Conservation (phyloP, 192 early-diverging fungal genomes). For the Dissophora globulifera region DNA sequence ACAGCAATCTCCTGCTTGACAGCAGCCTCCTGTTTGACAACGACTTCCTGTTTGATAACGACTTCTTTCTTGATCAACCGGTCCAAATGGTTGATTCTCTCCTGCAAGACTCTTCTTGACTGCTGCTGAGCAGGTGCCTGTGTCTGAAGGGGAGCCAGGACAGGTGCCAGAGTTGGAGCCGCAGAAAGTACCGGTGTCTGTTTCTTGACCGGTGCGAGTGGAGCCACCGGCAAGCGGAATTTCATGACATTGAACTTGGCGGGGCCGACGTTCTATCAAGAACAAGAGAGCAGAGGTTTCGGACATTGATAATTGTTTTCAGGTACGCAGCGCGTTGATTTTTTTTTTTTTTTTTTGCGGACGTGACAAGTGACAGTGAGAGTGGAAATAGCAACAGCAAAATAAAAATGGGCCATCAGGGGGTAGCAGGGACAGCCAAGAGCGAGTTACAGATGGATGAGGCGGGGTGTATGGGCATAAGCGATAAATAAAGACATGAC, state of each 20-base stretch:
- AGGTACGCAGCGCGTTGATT: background rate
- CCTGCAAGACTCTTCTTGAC: slow-evolving; percentile 6
- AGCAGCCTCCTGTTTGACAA: slow-evolving; percentile 10
- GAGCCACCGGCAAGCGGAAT: background rate
- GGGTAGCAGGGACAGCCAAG: no score
- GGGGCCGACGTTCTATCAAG: background rate
- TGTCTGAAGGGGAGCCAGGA: background rate
- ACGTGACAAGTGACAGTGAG: slow-evolving; percentile 9
- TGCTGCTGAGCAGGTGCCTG: slow-evolving; percentile 5
- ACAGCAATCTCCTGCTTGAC: background rate
- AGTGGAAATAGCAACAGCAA: background rate
- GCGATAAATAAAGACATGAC: no score
- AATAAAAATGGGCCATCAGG: background rate
- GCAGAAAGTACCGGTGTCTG: background rate
- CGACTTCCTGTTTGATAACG: background rate
- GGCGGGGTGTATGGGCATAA: background rate
- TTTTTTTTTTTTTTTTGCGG: background rate
- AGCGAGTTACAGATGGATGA: no score
- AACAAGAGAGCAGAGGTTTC: background rate
- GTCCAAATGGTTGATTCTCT: background rate
- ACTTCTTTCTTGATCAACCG: slow-evolving; percentile 2
- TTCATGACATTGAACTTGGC: background rate
- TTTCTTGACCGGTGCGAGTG: no score
- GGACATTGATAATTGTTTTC: background rate
- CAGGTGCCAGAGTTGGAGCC: background rate